These are phyloP conservation scores for Climacium dendroides DNA, from an alignment of 225 moss, liverwort and hornwort species.

Conservation along the genomic window DNA sequence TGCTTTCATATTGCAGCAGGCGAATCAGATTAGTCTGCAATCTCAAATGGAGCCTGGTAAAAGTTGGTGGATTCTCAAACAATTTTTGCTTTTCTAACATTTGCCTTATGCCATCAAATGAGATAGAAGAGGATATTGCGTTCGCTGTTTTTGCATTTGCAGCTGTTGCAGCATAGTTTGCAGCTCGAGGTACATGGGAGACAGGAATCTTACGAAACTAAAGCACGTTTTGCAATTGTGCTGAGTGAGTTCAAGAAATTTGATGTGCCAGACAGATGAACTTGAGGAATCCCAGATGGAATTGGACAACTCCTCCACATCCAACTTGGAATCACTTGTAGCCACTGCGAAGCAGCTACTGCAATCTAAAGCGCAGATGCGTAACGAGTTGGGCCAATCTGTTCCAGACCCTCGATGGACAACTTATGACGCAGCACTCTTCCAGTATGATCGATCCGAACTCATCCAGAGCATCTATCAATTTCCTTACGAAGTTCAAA, in stretches of 20 bases:
- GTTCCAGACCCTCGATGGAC: conserved; percentile 3
- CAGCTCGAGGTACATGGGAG: not conserved
- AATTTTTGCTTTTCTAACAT: not conserved
- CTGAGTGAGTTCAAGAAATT: not conserved
- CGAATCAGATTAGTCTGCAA: not conserved
- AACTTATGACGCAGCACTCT: conserved; percentile 5
- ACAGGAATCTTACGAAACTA: not conserved
- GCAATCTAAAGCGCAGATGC: conserved; percentile 8
- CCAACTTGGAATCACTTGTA: conserved; percentile 14
- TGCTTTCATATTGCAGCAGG: not conserved
- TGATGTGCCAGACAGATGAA: not conserved
- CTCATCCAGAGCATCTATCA: not conserved
- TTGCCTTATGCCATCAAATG: not conserved
- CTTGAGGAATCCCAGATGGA: not conserved
- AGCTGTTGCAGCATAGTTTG: not conserved
- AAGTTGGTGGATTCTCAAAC: not conserved
- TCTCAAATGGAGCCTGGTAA: not conserved
- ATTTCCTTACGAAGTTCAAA: not conserved
- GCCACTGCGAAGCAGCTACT: not conserved
- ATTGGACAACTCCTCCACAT: conserved; percentile 3
- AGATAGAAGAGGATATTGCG: not conserved
- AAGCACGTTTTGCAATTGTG: not conserved
- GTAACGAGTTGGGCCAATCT: conserved; percentile 7
- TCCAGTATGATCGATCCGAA: not conserved
- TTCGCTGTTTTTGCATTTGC: not conserved